These are phyloP conservation scores for Candida easanensis DNA, from an alignment of 805 yeast species.

Conservation along the genomic window DNA sequence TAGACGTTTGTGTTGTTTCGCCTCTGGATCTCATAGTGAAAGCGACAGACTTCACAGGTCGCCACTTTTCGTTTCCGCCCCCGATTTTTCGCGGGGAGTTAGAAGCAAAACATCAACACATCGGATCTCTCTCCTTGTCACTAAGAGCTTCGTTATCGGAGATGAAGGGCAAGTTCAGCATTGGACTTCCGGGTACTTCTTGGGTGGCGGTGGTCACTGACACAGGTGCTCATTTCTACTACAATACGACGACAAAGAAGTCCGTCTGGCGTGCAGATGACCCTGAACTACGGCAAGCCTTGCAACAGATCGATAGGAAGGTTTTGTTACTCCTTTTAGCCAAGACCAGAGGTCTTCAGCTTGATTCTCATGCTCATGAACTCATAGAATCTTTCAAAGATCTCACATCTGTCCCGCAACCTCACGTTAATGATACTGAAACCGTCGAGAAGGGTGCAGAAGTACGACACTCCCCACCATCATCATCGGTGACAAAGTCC, in stretches of 20 bases:
- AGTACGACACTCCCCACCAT: background rate
- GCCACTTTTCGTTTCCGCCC: background rate
- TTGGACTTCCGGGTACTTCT: constrained; percentile 11
- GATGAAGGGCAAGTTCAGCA: constrained; percentile 5
- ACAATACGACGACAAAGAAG: constrained; percentile 28
- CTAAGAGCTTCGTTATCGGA: background rate
- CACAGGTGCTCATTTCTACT: constrained; percentile 41
- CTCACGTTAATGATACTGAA: background rate
- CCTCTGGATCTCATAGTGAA: background rate
- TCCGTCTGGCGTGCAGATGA: constrained; percentile 38
- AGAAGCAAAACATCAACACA: background rate
- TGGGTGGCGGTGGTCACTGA: constrained; percentile 44
- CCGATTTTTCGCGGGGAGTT: background rate
- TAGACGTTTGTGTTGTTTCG: background rate
- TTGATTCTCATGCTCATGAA: constrained; percentile 13
- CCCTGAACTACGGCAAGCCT: constrained; percentile 24
- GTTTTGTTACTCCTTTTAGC: constrained; percentile 34
- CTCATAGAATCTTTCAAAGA: background rate
- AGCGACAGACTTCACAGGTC: background rate
- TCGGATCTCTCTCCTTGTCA: background rate
- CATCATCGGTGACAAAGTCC: background rate
- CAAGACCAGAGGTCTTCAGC: constrained; percentile 34
- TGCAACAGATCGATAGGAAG: constrained; percentile 28
- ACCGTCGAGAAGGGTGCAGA: background rate
- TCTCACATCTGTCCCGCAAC: background rate